Conservation (phyloP, 1,139 yeast species). For the Tardiomyces blankii region DNA sequence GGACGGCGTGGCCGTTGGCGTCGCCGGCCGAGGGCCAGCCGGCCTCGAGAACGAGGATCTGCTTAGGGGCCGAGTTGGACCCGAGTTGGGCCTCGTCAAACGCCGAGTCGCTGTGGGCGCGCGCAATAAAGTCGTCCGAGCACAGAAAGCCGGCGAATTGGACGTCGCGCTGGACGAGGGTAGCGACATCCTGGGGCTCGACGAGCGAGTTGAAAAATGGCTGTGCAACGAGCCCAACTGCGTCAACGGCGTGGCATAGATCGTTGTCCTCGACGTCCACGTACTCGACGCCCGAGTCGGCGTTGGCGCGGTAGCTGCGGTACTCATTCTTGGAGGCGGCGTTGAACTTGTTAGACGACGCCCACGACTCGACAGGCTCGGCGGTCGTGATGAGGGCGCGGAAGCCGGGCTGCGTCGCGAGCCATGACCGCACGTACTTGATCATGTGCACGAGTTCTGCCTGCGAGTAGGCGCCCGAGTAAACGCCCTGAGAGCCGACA, state of each 20-base stretch:
- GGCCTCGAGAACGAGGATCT: conserved; percentile 65
- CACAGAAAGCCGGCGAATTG: conserved; percentile 19
- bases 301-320: conserved; percentile 63
- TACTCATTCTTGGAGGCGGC: conserved; percentile 87
- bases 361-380: conserved; percentile 61
- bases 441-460: conserved; percentile 47
- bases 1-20: conserved; percentile 55
- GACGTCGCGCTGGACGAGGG: conserved; percentile 16
- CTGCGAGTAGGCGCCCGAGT: conserved; percentile 52
- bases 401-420: conserved; percentile 51
- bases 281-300: conserved; percentile 65
- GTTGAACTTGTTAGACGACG: conserved; percentile 38
- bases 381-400: conserved; percentile 81
- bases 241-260: conserved; percentile 43
- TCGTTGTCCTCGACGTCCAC: conserved; percentile 54
- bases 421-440: conserved; percentile 41
- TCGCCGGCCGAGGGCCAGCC: conserved; percentile 87
- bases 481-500: conserved; percentile 81
- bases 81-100: not conserved
- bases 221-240: conserved; percentile 18
- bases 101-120: not conserved
- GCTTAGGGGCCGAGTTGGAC: conserved; percentile 27
- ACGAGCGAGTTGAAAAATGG: conserved; percentile 18
- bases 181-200: conserved; percentile 8
- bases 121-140: conserved; percentile 15